These are phyloP conservation scores for Taiwanofungus camphoratus DNA, from an alignment of 1,284 basidiomycete genomes.

Conservation along the genomic window DNA sequence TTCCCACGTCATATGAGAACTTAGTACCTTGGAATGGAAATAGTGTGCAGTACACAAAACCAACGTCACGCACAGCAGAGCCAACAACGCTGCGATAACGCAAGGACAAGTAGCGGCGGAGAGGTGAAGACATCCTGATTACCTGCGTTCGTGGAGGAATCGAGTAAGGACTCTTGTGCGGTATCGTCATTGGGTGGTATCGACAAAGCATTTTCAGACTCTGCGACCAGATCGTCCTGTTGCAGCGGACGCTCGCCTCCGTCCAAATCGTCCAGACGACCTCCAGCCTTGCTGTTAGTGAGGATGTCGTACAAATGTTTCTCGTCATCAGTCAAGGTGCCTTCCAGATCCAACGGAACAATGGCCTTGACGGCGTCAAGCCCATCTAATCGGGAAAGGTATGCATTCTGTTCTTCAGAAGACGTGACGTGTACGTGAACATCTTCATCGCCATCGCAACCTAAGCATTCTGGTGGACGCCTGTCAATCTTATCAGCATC, in stretches of 20 bases:
- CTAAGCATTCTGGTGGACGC: constrained; percentile 17
- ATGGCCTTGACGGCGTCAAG: constrained; percentile 30
- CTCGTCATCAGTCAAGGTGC: constrained; percentile 27
- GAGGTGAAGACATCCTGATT: constrained; percentile 12
- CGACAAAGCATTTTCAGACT: background rate
- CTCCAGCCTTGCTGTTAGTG: constrained; percentile 13
- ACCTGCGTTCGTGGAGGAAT: constrained; percentile 1
- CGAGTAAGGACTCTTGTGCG: constrained; percentile 5
- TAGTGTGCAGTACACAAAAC: constrained; percentile 31
- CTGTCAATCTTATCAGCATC: constrained; percentile 9
- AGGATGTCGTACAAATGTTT: constrained; percentile 29
- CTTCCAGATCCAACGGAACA: constrained; percentile 25
- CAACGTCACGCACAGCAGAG: constrained; percentile 30
- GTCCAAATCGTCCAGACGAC: constrained; percentile 27
- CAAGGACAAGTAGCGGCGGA: constrained; percentile 27
- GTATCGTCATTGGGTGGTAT: background rate
- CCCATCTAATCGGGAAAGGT: constrained; percentile 27
- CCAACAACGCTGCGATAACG: constrained; percentile 23
- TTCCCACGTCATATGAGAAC: constrained; percentile 28
- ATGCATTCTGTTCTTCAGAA: constrained; percentile 26
- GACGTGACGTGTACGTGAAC: constrained; percentile 29
- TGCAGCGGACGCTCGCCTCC: constrained; percentile 15
- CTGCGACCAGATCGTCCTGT: background rate
- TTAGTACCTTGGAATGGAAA: constrained; percentile 27
- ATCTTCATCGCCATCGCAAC: constrained; percentile 20